Base-by-base conservation (phyloP, 2,329 filamentous ascomycete species). In the Cordyceps farinosa region DNA sequence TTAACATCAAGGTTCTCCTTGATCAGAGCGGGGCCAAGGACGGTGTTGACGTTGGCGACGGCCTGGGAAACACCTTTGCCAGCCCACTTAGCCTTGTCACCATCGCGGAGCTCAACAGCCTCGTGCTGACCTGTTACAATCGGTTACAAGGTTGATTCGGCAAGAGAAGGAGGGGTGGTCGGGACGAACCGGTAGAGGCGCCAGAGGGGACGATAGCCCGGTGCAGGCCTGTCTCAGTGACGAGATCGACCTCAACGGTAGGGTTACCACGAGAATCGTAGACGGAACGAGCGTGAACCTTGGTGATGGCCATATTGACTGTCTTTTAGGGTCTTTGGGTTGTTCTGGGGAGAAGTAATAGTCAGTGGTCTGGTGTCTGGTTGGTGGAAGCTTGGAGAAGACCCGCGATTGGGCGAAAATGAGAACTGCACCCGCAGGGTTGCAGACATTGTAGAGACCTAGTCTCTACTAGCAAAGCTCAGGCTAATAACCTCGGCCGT, bases 211-310 rank as follows among this genome's bases (percentile, higher is more conserved):
- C 94, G 77, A 97, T 97, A 78, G 94, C 93, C 76, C 94, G 92
- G 88, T 97, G 93, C 68, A 98, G 89, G 76, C 94, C 94, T 73
- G 90, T 96, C 84, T 96, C 92, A 72, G 93, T 97, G 82, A 96
- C 90, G 73, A 97, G 87, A 78, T 97, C 94, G 74, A 98, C 94
- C 86, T 98, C 94, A 76, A 97, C 94, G 77, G 95, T 99, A 75
- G 95, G 95, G 89, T 99, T 99, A 78, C 87, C 87, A 77, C 95
- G 94, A 79, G 95, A 98, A 87, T 99, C 95, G 87, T 94, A 99
- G 84, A 99, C 92, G 76, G 90, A 93, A 77, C 95, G 90, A 76
- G 90, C 91, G 86, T 93, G 90, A 77, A 95, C 86, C 85, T 93
- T 94, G 79, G 88, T 87, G 80, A 95, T 91, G 75, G 90, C 83